Evolutionary conservation across 139 green algal genomes (phyloP).

Genomic region (Monoraphidium neglectum): DNA sequence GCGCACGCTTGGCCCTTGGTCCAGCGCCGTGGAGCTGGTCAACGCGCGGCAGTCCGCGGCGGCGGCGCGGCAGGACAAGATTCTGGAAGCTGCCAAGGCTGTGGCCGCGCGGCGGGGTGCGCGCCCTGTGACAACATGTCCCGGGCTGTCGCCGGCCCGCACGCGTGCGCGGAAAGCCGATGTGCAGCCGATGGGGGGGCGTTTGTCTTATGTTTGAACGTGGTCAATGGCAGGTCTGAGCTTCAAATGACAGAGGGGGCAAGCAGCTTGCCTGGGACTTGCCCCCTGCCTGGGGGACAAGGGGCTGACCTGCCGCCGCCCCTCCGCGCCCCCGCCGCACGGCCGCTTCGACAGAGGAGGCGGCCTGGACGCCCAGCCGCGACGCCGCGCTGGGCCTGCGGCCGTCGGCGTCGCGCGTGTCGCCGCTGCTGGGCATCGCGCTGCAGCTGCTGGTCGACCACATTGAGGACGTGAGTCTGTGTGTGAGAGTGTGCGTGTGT

Average conservation of each 20-base stretch:
- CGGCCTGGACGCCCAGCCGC: conserved; percentile 46
- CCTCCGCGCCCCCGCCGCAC: no score
- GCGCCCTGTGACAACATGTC: no score
- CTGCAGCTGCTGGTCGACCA: conserved; percentile 50
- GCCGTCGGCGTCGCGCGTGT: conserved; percentile 2
- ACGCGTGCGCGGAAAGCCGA: no score
- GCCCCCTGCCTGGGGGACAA: no score
- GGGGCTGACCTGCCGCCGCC: no score
- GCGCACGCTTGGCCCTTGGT: conserved; percentile 67
- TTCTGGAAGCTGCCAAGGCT: conserved; percentile 19
- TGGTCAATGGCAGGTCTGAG: no score
- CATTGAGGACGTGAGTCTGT: conserved; percentile 61
- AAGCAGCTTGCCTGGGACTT: no score
- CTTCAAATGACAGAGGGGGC: no score
- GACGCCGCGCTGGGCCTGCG: conserved; percentile 39
- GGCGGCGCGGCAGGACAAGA: conserved; percentile 46
- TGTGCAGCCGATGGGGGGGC: no score
- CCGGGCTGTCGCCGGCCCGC: no score
- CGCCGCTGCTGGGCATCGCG: conserved; percentile 42
- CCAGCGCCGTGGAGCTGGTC: conserved; percentile 58
- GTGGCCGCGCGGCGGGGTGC: neutral
- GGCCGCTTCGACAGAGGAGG: neutral
- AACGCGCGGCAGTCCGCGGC: conserved; percentile 55
- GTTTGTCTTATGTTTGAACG: no score
- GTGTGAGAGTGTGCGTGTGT: no score